Conservation (phyloP, 306 rosid species). For the Sphenostylis stenocarpa region DNA sequence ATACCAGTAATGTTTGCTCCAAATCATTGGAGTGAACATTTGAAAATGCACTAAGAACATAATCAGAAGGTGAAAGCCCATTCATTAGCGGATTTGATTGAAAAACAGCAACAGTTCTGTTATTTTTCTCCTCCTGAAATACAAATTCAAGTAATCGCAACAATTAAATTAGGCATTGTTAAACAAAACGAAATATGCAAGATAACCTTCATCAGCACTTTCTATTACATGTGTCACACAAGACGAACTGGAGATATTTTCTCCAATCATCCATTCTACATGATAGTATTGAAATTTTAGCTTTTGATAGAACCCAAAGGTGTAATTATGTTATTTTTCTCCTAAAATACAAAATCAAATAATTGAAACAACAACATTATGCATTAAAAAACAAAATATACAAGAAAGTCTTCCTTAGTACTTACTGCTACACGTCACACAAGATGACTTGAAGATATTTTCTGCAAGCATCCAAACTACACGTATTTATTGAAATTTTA, state of each 20-base stretch:
- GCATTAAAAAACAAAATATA: background rate
- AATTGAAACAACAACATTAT: slow-evolving; percentile 3
- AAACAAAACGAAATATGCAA: background rate
- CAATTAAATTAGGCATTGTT: background rate
- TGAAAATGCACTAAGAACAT: slow-evolving; percentile 74
- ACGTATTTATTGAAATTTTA: background rate
- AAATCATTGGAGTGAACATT: slow-evolving; percentile 80
- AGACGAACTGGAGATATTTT: background rate
- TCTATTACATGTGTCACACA: background rate
- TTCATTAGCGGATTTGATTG: slow-evolving; percentile 69
- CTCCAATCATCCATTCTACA: background rate
- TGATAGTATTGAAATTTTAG: background rate
- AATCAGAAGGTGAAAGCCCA: slow-evolving; percentile 81
- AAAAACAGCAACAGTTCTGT: slow-evolving; percentile 45
- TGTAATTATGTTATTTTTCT: slow-evolving; percentile 39
- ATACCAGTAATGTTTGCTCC: slow-evolving; percentile 88
- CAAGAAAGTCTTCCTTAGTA: background rate
- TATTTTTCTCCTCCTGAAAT: slow-evolving; percentile 69
- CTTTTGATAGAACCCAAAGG: slow-evolving; percentile 2
- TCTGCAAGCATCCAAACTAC: background rate
- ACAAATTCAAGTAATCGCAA: slow-evolving; percentile 27
- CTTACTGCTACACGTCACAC: background rate
- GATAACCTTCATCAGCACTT: background rate
- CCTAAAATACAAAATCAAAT: slow-evolving; percentile 47
- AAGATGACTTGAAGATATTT: background rate